phyloP scores from a whole-genome alignment of 106 monocot genomes.

The Triglochin maritima region DNA sequence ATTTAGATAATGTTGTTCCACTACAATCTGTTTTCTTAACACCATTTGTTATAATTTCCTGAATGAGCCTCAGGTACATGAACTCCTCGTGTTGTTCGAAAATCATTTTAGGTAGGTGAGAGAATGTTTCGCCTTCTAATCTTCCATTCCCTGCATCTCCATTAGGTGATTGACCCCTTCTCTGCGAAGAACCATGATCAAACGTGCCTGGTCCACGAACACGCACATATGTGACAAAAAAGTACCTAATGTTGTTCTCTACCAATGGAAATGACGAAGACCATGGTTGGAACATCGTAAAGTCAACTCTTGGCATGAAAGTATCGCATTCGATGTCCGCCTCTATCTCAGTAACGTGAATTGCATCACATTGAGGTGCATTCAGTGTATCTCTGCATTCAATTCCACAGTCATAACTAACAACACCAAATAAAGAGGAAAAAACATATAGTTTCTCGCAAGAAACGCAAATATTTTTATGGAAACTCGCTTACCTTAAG shows the following conservation, averaged over 20 bases:
- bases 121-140: constrained; percentile 64
- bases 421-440: neutral
- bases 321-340: constrained; percentile 75
- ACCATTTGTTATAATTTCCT: constrained; percentile 69
- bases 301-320: constrained; percentile 72
- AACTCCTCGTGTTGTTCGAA: constrained; percentile 73
- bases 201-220: constrained; percentile 21
- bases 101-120: constrained; percentile 73
- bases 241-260: constrained; percentile 64
- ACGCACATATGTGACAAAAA: constrained; percentile 81
- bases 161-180: constrained; percentile 16
- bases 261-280: constrained; percentile 59
- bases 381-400: constrained; percentile 64
- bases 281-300: constrained; percentile 74
- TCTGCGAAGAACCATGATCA: constrained; percentile 16
- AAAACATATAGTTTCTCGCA: too few relatives aligned
- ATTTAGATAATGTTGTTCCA: constrained; percentile 79
- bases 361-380: constrained; percentile 79
- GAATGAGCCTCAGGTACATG: constrained; percentile 64
- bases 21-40: constrained; percentile 72
- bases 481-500: constrained; percentile 44
- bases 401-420: constrained; percentile 3
- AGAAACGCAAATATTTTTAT: too few relatives aligned
- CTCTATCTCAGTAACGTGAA: constrained; percentile 86
- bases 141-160: constrained; percentile 16